Evolutionary conservation across 2,329 filamentous ascomycete species (phyloP).

Genomic region (Phyllosticta paracitricarpa): DNA sequence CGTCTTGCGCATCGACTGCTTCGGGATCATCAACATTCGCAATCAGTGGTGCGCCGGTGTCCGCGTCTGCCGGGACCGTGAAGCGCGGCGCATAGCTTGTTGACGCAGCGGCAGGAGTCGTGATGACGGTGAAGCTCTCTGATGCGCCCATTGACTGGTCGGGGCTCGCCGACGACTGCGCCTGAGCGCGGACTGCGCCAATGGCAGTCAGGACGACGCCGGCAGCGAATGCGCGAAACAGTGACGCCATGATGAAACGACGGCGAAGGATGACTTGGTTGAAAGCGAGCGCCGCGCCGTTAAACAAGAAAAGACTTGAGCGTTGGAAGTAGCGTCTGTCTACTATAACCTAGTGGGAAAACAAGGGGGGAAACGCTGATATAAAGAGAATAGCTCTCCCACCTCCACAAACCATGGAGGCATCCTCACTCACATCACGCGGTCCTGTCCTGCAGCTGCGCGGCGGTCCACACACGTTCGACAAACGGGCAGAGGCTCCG

Average conservation of each 20-base stretch:
- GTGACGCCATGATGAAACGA: background rate
- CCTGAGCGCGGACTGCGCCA: conserved; percentile 1
- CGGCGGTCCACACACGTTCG: too few relatives aligned
- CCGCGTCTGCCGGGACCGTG: conserved; percentile 28
- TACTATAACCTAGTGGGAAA: background rate
- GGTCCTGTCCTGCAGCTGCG: background rate
- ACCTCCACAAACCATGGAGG: background rate
- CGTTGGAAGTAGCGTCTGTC: background rate
- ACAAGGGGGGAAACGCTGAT: background rate
- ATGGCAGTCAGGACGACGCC: background rate
- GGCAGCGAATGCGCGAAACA: background rate
- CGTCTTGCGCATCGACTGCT: conserved; percentile 51
- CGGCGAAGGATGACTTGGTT: background rate
- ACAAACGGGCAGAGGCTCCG: background rate
- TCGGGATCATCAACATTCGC: conserved; percentile 56
- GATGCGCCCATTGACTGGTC: background rate
- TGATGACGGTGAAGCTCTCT: conserved; percentile 14
- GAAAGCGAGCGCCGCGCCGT: background rate
- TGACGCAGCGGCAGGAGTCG: conserved; percentile 20
- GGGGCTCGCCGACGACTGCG: background rate
- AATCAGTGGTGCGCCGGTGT: conserved; percentile 29
- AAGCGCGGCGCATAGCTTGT: conserved; percentile 24
- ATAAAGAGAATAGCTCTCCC: background rate
- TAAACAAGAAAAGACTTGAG: background rate
- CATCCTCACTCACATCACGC: background rate